phyloP scores from a whole-genome alignment of 306 rosid species.

The Dryas alaskensis region DNA sequence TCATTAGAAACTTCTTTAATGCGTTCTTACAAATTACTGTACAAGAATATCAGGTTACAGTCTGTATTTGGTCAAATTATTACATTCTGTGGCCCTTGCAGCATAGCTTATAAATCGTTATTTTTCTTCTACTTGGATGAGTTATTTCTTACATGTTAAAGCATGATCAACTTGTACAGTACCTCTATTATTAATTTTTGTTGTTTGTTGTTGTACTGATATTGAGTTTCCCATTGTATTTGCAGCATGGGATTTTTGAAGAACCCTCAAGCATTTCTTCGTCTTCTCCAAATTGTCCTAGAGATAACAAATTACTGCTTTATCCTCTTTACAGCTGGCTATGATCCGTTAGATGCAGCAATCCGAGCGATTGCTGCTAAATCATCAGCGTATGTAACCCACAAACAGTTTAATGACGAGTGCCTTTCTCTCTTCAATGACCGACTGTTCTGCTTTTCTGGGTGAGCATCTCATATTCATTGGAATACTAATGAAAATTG shows the following conservation, averaged over 20 bases:
- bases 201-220: slow-evolving; percentile 9
- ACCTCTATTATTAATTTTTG: background rate
- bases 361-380: slow-evolving; percentile 38
- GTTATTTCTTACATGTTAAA: background rate
- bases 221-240: slow-evolving; percentile 20
- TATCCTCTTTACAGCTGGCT: slow-evolving; percentile 75
- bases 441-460: slow-evolving; percentile 60
- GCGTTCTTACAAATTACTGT: background rate
- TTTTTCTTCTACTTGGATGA: background rate
- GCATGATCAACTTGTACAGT: background rate
- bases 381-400: slow-evolving; percentile 30
- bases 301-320: slow-evolving; percentile 53
- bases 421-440: slow-evolving; percentile 45
- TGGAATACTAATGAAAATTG: background rate
- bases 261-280: slow-evolving; percentile 53
- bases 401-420: slow-evolving; percentile 43
- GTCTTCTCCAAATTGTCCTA: slow-evolving; percentile 52
- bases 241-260: slow-evolving; percentile 83
- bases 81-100: background rate
- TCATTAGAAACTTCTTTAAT: slow-evolving; percentile 20
- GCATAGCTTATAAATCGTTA: background rate
- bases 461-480: slow-evolving; percentile 43
- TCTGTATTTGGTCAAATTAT: slow-evolving; percentile 2
- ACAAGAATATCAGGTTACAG: background rate
- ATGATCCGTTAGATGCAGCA: slow-evolving; percentile 54